phyloP scores from a whole-genome alignment of 345 rosid species.

The Eucalyptus cloeziana region DNA sequence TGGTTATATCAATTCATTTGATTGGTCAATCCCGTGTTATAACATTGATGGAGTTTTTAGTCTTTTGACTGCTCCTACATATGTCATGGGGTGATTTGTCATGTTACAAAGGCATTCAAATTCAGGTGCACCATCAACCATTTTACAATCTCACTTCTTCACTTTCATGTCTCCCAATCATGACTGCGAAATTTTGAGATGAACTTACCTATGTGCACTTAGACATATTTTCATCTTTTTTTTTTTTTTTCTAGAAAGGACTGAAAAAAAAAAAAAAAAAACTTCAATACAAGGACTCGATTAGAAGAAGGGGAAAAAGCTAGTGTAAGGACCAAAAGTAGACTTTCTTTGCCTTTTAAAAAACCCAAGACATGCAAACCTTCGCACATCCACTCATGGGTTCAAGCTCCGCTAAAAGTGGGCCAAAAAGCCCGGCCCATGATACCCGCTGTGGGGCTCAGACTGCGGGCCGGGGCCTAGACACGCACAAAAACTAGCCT shows the following conservation, averaged over 20 bases:
- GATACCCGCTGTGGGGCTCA: neutral
- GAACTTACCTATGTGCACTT: neutral
- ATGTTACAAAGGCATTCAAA: neutral
- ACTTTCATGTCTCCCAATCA: neutral
- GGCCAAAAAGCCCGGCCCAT: neutral
- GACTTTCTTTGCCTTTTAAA: neutral
- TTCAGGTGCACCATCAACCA: neutral
- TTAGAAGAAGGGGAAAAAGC: neutral
- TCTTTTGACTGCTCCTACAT: neutral
- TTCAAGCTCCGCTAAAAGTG: neutral
- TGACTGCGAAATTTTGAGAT: neutral
- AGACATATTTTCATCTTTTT: neutral
- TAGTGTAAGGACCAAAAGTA: neutral
- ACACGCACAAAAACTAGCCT: neutral
- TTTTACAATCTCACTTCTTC: neutral
- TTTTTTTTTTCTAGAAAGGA: too few relatives aligned
- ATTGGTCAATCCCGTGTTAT: neutral
- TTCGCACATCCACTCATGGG: neutral
- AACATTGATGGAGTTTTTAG: accelerated
- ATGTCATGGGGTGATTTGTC: neutral
- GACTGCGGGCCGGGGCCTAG: neutral
- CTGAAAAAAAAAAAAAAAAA: too few relatives aligned
- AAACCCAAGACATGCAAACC: neutral
- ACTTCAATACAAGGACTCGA: neutral
- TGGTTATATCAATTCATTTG: neutral